A percentile compares a stretch with the other conserved stretches of the same genome.
Evolutionary conservation across 495 filamentous ascomycete genomes (phyloP).

Genomic region (Pyronema omphalodes): DNA sequence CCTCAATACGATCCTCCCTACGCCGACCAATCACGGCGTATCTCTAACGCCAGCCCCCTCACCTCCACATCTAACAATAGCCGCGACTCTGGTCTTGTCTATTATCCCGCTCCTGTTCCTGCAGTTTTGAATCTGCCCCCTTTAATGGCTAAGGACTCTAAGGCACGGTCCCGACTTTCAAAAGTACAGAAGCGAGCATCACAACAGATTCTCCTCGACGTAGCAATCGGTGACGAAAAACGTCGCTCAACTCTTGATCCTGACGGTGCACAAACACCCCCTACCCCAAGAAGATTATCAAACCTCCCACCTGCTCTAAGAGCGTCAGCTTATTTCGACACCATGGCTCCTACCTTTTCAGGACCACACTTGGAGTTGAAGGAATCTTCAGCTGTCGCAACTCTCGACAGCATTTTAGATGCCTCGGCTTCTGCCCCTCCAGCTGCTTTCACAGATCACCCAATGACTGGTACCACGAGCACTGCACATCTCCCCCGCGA

Average conservation of each 20-base stretch:
- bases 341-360: not conserved
- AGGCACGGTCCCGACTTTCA: not conserved
- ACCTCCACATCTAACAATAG: not conserved
- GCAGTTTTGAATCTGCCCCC: constrained; percentile 84
- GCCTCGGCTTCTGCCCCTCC: constrained; percentile 89
- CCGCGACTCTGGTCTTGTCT: constrained; percentile 43
- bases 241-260: constrained; percentile 14
- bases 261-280: constrained; percentile 10
- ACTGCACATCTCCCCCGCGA: constrained; percentile 9
- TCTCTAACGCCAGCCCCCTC: not conserved
- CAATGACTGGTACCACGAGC: constrained; percentile 43
- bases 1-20: constrained; percentile 21
- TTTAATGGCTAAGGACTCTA: constrained; percentile 15
- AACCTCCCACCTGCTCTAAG: constrained; percentile 70
- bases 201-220: constrained; percentile 17
- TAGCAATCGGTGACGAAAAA: constrained; percentile 12
- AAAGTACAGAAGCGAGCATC: constrained; percentile 3
- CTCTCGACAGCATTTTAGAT: constrained; percentile 82
- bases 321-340: constrained; percentile 77
- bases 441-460: constrained; percentile 84
- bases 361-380: constrained; percentile 4
- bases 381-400: constrained; percentile 28
- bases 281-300: constrained; percentile 17
- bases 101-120: constrained; percentile 87
- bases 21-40: constrained; percentile 21